phyloP scores from a whole-genome alignment of 257 asterid genomes.

The Solanum clarkiae region DNA sequence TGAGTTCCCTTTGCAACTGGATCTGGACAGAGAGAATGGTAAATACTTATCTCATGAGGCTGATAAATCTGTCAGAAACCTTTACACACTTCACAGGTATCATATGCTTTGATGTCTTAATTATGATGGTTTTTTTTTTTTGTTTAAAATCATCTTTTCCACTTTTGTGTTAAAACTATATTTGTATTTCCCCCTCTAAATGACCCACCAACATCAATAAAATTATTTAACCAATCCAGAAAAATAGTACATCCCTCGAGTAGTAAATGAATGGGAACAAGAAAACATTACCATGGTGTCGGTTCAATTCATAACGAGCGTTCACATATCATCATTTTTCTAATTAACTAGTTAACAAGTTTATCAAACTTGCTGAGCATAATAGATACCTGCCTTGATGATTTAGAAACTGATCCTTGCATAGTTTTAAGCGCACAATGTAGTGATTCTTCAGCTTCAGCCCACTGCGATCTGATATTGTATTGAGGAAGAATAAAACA shows the following conservation, averaged over 20 bases:
- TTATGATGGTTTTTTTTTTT: neutral
- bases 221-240: neutral
- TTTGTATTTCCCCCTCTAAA: neutral
- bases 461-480: neutral
- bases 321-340: neutral
- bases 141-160: neutral
- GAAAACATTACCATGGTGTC: neutral
- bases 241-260: neutral
- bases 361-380: neutral
- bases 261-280: neutral
- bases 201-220: neutral
- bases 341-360: neutral
- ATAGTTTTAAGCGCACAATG: neutral
- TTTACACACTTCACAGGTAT: slow-evolving; percentile 86
- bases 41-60: slow-evolving; percentile 91
- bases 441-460: neutral
- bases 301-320: neutral
- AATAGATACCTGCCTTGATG: neutral
- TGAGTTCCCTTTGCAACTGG: slow-evolving; percentile 94
- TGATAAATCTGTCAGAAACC: slow-evolving; percentile 84
- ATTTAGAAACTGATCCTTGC: neutral
- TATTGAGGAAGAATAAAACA: neutral
- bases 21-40: slow-evolving; percentile 82
- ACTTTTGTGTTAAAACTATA: neutral
- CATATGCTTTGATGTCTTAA: neutral